These are phyloP conservation scores for Rhizopus microsporus DNA, from an alignment of 371 early-diverging fungal genomes.

Conservation along the genomic window DNA sequence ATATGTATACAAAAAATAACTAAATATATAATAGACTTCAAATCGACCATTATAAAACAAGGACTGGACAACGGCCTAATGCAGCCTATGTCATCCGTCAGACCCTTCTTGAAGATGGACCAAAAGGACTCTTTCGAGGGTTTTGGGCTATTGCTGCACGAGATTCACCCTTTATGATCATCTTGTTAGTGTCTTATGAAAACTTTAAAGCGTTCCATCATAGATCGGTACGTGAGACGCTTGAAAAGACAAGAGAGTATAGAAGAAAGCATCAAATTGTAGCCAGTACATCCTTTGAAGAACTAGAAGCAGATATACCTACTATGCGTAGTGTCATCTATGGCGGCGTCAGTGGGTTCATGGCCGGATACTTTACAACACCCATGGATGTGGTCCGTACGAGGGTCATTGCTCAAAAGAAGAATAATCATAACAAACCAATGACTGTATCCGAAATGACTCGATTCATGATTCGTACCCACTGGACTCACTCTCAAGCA, in stretches of 20 bases:
- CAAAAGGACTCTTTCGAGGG: constrained; percentile 73
- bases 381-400: constrained; percentile 86
- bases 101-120: constrained; percentile 67
- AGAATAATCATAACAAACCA: constrained; percentile 1
- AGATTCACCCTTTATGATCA: constrained; percentile 85
- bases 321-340: constrained; percentile 69
- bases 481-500: constrained; percentile 12
- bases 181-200: constrained; percentile 80
- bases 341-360: constrained; percentile 78
- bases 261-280: constrained; percentile 42
- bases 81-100: constrained; percentile 56
- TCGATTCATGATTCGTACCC: constrained; percentile 21
- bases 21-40: constrained; percentile 53
- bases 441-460: constrained; percentile 34
- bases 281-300: constrained; percentile 53
- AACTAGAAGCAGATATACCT: constrained; percentile 65
- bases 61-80: constrained; percentile 29
- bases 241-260: constrained; percentile 33
- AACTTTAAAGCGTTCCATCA: constrained; percentile 76
- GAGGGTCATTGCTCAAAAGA: constrained; percentile 68
- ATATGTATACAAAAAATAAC: neutral
- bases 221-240: constrained; percentile 41
- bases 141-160: constrained; percentile 77
- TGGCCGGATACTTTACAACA: constrained; percentile 82
- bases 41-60: constrained; percentile 59